Conservation (phyloP, 768 basidiomycete species). For the Calocera viscosa region DNA sequence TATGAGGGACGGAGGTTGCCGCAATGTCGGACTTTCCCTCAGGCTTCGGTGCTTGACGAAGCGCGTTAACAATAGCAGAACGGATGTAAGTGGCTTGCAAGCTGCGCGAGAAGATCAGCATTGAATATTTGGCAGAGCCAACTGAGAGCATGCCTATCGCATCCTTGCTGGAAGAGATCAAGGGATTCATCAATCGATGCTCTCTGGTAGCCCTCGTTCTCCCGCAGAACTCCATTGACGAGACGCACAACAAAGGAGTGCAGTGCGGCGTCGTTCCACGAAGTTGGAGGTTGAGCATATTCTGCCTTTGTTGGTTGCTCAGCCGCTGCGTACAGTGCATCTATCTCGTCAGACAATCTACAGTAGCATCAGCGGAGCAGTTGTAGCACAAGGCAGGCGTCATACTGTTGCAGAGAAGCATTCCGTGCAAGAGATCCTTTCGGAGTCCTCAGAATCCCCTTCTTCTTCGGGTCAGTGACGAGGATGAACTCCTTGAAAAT, state of each 20-base stretch:
- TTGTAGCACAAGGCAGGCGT: neutral
- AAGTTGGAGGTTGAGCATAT: neutral
- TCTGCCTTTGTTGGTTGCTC: neutral
- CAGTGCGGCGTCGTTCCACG: neutral
- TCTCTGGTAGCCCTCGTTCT: neutral
- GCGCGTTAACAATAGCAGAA: constrained; percentile 23
- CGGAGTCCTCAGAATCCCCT: neutral
- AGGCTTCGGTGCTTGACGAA: constrained; percentile 17
- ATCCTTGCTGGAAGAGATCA: neutral
- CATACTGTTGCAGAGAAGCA: neutral
- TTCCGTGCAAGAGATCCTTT: neutral
- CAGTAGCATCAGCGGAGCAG: too few species aligned
- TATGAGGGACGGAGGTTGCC: constrained; percentile 14
- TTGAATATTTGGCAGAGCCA: too few species aligned
- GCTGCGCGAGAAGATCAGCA: constrained; percentile 15
- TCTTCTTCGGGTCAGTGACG: neutral
- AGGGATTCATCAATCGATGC: neutral
- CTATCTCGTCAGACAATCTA: neutral
- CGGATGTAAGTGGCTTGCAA: constrained; percentile 32
- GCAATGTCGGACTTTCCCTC: neutral
- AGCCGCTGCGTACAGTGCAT: neutral
- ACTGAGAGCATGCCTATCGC: neutral
- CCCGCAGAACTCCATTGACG: neutral
- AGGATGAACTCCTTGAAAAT: constrained; percentile 8
- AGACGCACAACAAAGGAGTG: neutral